Base-by-base conservation (phyloP, 352 stramenopile species). In the Pythium inflatum region DNA sequence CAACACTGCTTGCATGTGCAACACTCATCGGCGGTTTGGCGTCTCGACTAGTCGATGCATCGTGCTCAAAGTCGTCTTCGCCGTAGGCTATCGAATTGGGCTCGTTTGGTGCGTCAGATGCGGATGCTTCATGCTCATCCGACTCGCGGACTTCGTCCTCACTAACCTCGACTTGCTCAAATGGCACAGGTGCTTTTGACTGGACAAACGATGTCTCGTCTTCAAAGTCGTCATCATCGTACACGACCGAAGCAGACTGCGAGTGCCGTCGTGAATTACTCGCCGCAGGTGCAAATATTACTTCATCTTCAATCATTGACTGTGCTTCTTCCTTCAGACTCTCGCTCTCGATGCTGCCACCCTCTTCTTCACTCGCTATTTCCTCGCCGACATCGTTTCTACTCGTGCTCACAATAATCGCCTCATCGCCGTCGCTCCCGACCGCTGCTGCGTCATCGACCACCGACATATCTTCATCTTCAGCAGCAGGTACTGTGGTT, bases 1-100 rank as follows among this genome's bases (percentile, higher is more conserved):
- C 28, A 31, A 50, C 18, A 7, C 18, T 7, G 16, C 16, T 12
- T 16, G 49, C 18, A 24, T 56, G 6, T 50, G 33, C 22, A 38
- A 3, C 36, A 43, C 36, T 16, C 36, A 43, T 43, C 16, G 36
- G 36, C 6, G 34, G 24, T 36, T 49, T 36, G 12, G 5, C n/a
- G 1, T 53, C 40, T 36, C 20, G 18, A 54, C 27, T 43, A 34
- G 31, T 24, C 5, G 46, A 50, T 9, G 31, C 13, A 20, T 74
- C 59, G 6, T 53, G 67, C 22, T 82, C 76, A 31, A 88, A 90
- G 33, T 82, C 71, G n/a, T 90, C 80, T 14, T 84, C 59, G 22
- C 62, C 54, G 18, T 71, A 45, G 12, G 33, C 58, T 31, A 66
- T 40, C 14, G 61, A 56, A 16, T 12, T 46, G 3, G 45, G 46